Evolutionary conservation across 2,329 filamentous ascomycete species (phyloP).

Genomic region (Aspergillus cejpii): DNA sequence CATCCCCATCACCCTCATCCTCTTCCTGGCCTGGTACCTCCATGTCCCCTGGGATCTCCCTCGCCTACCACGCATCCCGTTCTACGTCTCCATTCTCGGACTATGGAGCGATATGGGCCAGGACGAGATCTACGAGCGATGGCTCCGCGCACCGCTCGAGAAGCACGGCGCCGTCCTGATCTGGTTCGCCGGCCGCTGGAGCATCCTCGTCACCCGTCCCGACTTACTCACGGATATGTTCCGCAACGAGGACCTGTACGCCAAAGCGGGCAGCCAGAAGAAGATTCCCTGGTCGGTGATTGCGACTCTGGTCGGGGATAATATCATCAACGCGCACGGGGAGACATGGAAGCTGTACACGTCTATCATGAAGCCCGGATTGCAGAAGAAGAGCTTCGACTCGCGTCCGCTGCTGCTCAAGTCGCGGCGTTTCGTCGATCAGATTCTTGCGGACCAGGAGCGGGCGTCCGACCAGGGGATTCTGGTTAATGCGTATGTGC

Average conservation of each 20-base stretch:
- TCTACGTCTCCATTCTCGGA: slow-evolving; percentile 23
- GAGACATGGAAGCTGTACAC: background rate
- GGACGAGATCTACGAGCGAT: slow-evolving; percentile 21
- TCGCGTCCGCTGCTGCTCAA: slow-evolving; percentile 18
- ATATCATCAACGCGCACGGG: slow-evolving; percentile 10
- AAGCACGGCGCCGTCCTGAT: slow-evolving; percentile 43
- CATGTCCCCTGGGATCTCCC: slow-evolving; percentile 18
- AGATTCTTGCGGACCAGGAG: slow-evolving; percentile 19
- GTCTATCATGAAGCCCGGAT: slow-evolving; percentile 5
- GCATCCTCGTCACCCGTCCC: slow-evolving; percentile 43
- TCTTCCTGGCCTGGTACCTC: slow-evolving; percentile 20
- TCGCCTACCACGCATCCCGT: slow-evolving; percentile 20
- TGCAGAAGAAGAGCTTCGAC: slow-evolving; percentile 17
- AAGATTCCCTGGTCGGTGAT: slow-evolving; percentile 40
- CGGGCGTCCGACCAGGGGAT: slow-evolving; percentile 9
- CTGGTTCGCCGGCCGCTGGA: slow-evolving; percentile 47
- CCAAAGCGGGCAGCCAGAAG: slow-evolving; percentile 39
- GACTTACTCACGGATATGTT: slow-evolving; percentile 40
- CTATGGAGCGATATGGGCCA: slow-evolving; percentile 24
- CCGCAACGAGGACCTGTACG: slow-evolving; percentile 26
- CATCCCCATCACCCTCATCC: slow-evolving; percentile 6
- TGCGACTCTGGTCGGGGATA: slow-evolving; percentile 27
- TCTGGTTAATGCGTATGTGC: slow-evolving; percentile 18
- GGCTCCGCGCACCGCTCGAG: slow-evolving; percentile 21
- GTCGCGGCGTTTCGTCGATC: slow-evolving; percentile 20